These are phyloP conservation scores for Marsdenia floribunda DNA, from an alignment of 257 asterid genomes.

Conservation along the genomic window DNA sequence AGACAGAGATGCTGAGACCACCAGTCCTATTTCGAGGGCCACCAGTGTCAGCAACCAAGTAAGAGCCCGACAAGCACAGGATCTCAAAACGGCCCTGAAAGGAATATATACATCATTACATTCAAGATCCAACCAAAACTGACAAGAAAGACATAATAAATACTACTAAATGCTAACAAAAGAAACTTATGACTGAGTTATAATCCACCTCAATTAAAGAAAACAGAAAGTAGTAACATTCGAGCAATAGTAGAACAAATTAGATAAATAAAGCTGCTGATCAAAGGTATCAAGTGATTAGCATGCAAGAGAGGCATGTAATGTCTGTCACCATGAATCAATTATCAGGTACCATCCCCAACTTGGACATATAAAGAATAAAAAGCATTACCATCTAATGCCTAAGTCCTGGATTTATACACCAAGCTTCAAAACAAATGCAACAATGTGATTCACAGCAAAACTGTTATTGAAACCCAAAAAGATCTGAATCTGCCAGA, in stretches of 20 bases:
- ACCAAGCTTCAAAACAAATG: too few species aligned
- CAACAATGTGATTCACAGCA: too few species aligned
- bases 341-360: too few species aligned
- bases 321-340: too few species aligned
- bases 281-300: too few species aligned
- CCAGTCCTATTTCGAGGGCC: slow-evolving; percentile 57
- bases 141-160: not conserved
- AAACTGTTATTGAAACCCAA: too few species aligned
- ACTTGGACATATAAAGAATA: too few species aligned
- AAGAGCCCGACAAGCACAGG: slow-evolving; percentile 58
- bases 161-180: too few species aligned
- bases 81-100: slow-evolving; percentile 65
- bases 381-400: too few species aligned
- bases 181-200: not conserved
- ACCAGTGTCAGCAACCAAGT: slow-evolving; percentile 56
- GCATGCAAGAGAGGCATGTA: too few species aligned
- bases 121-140: not conserved
- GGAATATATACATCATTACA: not conserved
- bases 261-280: not conserved
- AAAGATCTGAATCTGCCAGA: not conserved
- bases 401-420: too few species aligned
- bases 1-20: slow-evolving; percentile 59
- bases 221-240: not conserved
- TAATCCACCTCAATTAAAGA: not conserved
- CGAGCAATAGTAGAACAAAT: not conserved